Conservation (phyloP, 1,284 basidiomycete species). For the Sporisorium sorghi region DNA sequence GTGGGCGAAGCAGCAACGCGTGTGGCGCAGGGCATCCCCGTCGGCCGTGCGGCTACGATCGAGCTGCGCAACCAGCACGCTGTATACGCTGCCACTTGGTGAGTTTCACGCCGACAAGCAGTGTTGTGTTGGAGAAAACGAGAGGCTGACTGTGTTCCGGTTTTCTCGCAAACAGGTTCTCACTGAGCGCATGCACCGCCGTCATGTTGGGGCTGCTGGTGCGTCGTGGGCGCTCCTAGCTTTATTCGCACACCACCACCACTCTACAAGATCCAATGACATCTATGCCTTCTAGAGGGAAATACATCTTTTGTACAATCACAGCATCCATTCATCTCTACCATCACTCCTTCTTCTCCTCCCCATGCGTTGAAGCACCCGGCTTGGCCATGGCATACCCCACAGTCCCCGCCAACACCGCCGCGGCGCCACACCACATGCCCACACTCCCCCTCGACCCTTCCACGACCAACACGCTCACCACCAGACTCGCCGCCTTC, state of each 20-base stretch:
- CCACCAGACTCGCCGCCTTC: constrained; percentile 84
- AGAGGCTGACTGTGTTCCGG: background rate
- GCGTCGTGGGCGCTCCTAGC: constrained; percentile 38
- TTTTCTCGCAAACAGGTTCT: constrained; percentile 39
- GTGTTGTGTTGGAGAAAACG: background rate
- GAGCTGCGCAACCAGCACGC: constrained; percentile 94
- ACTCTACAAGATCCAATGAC: background rate
- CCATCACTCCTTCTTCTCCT: background rate
- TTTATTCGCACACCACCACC: background rate
- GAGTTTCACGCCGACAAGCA: constrained; percentile 31
- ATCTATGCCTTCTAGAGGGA: background rate
- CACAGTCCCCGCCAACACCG: constrained; percentile 80
- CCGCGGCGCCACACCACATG: constrained; percentile 64
- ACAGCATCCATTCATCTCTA: background rate
- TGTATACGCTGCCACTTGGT: constrained; percentile 97
- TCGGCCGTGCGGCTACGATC: constrained; percentile 85
- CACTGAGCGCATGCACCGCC: constrained; percentile 57
- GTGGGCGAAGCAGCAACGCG: constrained; percentile 77
- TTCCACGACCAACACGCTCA: constrained; percentile 76
- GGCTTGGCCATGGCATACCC: constrained; percentile 72
- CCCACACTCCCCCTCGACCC: constrained; percentile 59
- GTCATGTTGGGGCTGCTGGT: constrained; percentile 59
- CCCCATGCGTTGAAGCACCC: too few species aligned
- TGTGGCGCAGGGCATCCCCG: constrained; percentile 81
- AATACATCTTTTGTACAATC: background rate